Percentiles rank a stretch among this genome's conserved stretches.
Evolutionary conservation across 1,139 yeast species (phyloP).

Genomic region (Candida sanyaensis): DNA sequence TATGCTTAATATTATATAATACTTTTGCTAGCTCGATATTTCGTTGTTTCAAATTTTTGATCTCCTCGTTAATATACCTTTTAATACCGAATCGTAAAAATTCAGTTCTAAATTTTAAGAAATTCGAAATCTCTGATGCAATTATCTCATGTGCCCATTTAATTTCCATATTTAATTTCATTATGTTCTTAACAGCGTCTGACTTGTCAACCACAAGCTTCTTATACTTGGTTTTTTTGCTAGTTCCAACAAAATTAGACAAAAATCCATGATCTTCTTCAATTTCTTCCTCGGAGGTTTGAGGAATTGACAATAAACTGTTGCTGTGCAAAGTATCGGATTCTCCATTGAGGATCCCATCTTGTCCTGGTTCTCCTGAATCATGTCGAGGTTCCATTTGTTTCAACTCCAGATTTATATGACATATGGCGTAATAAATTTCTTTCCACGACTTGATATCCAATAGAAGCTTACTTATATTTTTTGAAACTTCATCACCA

Average conservation of each 20-base stretch:
- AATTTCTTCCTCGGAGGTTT: conserved; percentile 11
- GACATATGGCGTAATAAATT: conserved; percentile 29
- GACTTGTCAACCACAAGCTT: conserved; percentile 31
- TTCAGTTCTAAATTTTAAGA: conserved; percentile 49
- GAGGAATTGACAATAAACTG: conserved; percentile 13
- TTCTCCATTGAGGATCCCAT: background rate
- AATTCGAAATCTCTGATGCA: conserved; percentile 64
- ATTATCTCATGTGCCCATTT: conserved; percentile 56
- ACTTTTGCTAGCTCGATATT: conserved; percentile 11
- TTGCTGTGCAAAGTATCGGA: conserved; percentile 1
- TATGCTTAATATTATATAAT: conserved; percentile 4
- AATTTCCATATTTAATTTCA: conserved; percentile 37
- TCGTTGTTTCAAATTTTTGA: conserved; percentile 13
- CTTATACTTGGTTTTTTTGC: conserved; percentile 35
- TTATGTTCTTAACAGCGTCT: conserved; percentile 34
- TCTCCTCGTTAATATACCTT: conserved; percentile 24
- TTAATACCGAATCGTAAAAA: conserved; percentile 40
- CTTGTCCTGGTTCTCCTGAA: background rate
- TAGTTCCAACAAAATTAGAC: conserved; percentile 33
- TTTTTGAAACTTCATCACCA: conserved; percentile 34
- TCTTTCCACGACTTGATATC: conserved; percentile 56
- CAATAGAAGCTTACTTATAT: conserved; percentile 38
- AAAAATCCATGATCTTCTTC: conserved; percentile 31
- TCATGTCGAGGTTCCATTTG: conserved; percentile 12
- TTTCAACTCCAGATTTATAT: conserved; percentile 32